A percentile compares a stretch with the other conserved stretches of the same genome.
Conservation (phyloP, 2,329 filamentous ascomycete genomes). For the Fusarium nurragi region DNA sequence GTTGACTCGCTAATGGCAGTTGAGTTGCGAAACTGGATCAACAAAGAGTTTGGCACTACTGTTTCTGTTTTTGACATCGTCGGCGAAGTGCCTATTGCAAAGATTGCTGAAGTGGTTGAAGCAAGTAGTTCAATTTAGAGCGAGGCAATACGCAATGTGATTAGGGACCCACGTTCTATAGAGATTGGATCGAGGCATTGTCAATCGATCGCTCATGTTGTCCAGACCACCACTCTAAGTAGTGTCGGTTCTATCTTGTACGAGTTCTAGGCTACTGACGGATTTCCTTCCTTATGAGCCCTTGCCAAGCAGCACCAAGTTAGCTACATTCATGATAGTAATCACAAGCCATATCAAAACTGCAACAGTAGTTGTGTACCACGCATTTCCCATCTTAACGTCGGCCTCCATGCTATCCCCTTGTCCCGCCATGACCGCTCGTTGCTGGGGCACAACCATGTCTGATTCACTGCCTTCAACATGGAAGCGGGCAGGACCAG, state of each 20-base stretch:
- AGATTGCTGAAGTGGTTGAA: background rate
- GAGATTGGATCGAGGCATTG: too few relatives aligned
- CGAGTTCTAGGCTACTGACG: too few relatives aligned
- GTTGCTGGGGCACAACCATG: too few relatives aligned
- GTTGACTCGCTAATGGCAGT: conserved; percentile 54
- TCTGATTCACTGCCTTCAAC: too few relatives aligned
- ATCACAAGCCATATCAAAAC: conserved; percentile 77
- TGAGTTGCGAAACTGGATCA: conserved; percentile 55
- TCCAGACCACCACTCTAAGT: too few relatives aligned
- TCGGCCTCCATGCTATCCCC: conserved; percentile 24
- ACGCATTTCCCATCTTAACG: conserved; percentile 76
- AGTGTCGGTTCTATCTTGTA: too few relatives aligned
- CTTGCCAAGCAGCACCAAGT: conserved; percentile 61
- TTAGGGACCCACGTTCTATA: too few relatives aligned
- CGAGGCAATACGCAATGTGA: too few relatives aligned
- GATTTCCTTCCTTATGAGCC: too few relatives aligned
- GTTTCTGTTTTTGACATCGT: background rate
- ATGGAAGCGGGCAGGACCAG: background rate
- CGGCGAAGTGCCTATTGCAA: background rate
- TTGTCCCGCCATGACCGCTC: background rate
- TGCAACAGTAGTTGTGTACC: conserved; percentile 66
- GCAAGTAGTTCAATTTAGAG: background rate
- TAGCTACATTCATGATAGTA: conserved; percentile 80
- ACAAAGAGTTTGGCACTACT: background rate
- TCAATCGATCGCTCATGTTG: too few relatives aligned